Conservation (phyloP, 176 grass and related monocot species). For the Thalia dealbata region DNA sequence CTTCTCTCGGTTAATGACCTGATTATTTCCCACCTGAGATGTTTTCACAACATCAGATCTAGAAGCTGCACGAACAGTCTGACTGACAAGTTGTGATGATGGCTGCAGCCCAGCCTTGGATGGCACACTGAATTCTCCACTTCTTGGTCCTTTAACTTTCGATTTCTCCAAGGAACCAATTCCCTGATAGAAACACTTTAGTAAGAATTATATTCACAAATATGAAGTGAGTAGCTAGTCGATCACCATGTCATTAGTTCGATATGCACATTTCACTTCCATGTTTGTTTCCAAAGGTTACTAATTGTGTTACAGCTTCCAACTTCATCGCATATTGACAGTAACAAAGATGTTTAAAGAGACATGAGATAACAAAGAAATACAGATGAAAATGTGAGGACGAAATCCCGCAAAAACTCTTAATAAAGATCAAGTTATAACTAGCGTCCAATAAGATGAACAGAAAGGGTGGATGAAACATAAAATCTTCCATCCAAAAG, state of each 20-base stretch:
- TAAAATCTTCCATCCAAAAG: too few species aligned
- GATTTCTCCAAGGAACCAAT: slow-evolving; percentile 17
- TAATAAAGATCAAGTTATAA: too few species aligned
- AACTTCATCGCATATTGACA: too few species aligned
- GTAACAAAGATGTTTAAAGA: too few species aligned
- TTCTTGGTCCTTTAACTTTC: slow-evolving; percentile 21
- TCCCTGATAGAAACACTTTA: slow-evolving; percentile 14
- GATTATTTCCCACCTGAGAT: slow-evolving; percentile 27
- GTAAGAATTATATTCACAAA: not conserved
- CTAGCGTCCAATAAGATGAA: too few species aligned
- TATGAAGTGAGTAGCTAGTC: not conserved
- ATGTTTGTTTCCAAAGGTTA: not conserved
- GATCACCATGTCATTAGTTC: not conserved
- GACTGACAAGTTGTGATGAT: not conserved
- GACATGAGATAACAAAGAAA: too few species aligned
- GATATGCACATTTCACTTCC: not conserved
- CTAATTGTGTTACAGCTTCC: not conserved
- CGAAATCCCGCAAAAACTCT: too few species aligned
- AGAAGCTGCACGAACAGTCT: slow-evolving; percentile 10
- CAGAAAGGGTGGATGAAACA: too few species aligned
- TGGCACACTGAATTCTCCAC: not conserved
- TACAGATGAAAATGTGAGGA: too few species aligned
- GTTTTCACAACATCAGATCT: slow-evolving; percentile 6
- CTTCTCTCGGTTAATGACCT: slow-evolving; percentile 17
- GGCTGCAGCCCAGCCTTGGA: slow-evolving; percentile 8